phyloP scores from a whole-genome alignment of 2,329 filamentous ascomycete genomes.

The Myrmaecium sp. region DNA sequence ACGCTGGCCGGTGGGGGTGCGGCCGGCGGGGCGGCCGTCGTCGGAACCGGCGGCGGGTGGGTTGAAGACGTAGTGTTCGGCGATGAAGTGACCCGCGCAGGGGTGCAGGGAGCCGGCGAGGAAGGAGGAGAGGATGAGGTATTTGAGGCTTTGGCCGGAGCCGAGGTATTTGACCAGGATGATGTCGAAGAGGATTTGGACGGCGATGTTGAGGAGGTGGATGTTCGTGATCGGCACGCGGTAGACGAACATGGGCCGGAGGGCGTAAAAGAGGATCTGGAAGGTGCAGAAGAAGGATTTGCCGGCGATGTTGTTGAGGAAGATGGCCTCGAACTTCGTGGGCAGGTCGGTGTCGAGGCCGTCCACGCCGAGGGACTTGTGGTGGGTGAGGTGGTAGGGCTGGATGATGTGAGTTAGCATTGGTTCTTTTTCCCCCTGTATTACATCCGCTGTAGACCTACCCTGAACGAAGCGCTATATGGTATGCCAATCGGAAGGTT shows the following conservation, averaged over 20 bases:
- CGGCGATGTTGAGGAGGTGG: constrained; percentile 63
- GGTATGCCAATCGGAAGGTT: constrained; percentile 92
- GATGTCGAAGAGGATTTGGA: constrained; percentile 65
- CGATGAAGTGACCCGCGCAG: constrained; percentile 93
- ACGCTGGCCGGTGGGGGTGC: too few species aligned
- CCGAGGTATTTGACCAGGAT: constrained; percentile 45
- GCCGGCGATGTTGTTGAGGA: constrained; percentile 86
- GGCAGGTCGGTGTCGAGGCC: constrained; percentile 93
- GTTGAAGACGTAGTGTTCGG: constrained; percentile 56
- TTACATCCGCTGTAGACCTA: constrained; percentile 25
- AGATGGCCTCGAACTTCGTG: constrained; percentile 74
- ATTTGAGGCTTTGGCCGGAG: constrained; percentile 46
- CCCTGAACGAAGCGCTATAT: constrained; percentile 88
- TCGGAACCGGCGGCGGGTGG: constrained; percentile 35
- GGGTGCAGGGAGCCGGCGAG: constrained; percentile 87
- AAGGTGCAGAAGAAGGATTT: constrained; percentile 99
- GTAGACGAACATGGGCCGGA: constrained; percentile 92
- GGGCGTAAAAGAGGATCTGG: constrained; percentile 96
- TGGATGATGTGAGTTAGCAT: constrained; percentile 23
- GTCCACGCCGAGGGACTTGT: constrained; percentile 94
- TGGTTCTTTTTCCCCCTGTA: background rate
- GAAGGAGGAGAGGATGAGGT: constrained; percentile 80
- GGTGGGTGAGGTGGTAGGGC: constrained; percentile 96
- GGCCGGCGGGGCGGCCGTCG: background rate
- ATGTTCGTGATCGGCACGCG: constrained; percentile 71